Evolutionary conservation across 2,329 filamentous ascomycete genomes (phyloP).

Genomic region (Neoascochyta sp.): DNA sequence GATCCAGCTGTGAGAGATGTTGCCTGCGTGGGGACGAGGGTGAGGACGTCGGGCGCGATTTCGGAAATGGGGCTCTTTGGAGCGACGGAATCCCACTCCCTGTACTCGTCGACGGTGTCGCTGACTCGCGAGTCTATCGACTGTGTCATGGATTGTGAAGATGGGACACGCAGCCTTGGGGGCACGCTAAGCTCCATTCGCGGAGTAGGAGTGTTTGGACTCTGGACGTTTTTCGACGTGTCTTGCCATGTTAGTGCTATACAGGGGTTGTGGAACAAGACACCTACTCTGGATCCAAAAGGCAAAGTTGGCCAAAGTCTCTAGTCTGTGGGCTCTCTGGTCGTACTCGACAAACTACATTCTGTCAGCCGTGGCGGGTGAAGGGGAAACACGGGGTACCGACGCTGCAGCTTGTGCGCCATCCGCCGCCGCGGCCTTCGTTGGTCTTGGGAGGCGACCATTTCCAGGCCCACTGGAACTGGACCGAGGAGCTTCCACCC

Average conservation of each 20-base stretch:
- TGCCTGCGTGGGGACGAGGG: constrained; percentile 41
- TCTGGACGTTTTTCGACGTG: constrained; percentile 37
- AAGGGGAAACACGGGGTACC: constrained; percentile 29
- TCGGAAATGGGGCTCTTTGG: constrained; percentile 49
- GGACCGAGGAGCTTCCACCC: constrained; percentile 73
- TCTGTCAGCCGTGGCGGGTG: constrained; percentile 15
- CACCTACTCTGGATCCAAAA: constrained; percentile 84
- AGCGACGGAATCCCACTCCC: constrained; percentile 40
- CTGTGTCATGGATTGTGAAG: constrained; percentile 71
- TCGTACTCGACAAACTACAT: constrained; percentile 91
- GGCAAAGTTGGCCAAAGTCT: constrained; percentile 86
- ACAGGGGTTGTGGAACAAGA: background rate
- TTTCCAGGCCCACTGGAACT: constrained; percentile 95
- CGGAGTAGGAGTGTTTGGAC: constrained; percentile 55
- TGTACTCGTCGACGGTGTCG: constrained; percentile 57
- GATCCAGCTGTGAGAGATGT: constrained; percentile 34
- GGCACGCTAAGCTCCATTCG: constrained; percentile 70
- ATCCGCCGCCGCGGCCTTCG: constrained; percentile 85
- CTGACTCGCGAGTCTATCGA: constrained; percentile 81
- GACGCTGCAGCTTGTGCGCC: constrained; percentile 92
- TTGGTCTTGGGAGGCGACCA: constrained; percentile 82
- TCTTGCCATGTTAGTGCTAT: constrained; percentile 27
- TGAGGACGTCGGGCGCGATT: constrained; percentile 46
- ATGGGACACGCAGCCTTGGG: constrained; percentile 77
- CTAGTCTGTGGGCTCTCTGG: constrained; percentile 80